Evolutionary conservation across 2,329 filamentous ascomycete species (phyloP), one percentile per base, ranked within the genome.

Genomic region (Aschersonia sp.): DNA sequence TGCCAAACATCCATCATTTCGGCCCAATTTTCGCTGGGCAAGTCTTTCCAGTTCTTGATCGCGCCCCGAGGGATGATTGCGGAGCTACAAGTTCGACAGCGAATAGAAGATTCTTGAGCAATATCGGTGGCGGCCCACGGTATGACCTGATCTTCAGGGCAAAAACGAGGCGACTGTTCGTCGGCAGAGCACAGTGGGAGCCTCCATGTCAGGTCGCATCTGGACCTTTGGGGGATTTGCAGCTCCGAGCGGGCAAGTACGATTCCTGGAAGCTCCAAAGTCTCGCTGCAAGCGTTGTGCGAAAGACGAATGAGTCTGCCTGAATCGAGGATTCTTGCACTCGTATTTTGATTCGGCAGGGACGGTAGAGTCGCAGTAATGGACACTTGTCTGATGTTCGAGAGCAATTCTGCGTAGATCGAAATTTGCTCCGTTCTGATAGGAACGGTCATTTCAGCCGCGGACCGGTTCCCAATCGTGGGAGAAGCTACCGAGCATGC

Each of bases 1-100:
- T 98, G 94, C 92, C 92, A 98, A 56, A 98, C 94, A 63, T 98
- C 94, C 92, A 98, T 98, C 89, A 98, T 94, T 67, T 98, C 92
- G 0, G 92, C 94, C 92, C 92, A 98, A 58, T 95, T 90, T 56
- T 94, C 88, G 59, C 88, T 95, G 0, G 92, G 92, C 14, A 98
- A 69, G 59, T 98, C 88, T 65, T 90, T 95, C 90, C 92, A 98
- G 39, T 66, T 63, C 40, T 63, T 66, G 6, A 78, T 67, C 4
- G 46, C 54, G 6, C 60, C 65, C 4, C 56, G 47, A 1, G 56
- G 41, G 10, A 78, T 63, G 14, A 78, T 50, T 2, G 47, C 50
- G 12, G 58, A 49, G 43, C 52, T 45, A 60, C 70, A 73, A 52
- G 54, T 47, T 49, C 70, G 63, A 56, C 72, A 72, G 31, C 53